Evolutionary conservation across 768 basidiomycete genomes (phyloP).

Genomic region (Rhodotorula toruloides): DNA sequence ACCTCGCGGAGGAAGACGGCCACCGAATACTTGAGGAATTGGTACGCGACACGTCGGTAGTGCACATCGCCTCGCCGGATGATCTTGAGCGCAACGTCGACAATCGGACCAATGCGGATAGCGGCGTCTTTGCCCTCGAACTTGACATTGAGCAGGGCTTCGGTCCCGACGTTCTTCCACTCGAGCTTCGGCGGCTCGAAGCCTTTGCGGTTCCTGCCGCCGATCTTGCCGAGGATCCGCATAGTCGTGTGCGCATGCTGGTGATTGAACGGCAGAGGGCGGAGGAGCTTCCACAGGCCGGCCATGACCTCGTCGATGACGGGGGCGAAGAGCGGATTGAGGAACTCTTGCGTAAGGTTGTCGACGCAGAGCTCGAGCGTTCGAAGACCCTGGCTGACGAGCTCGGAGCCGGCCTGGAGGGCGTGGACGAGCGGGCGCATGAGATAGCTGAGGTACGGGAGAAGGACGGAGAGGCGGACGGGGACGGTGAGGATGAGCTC

Average conservation of each 20-base stretch:
- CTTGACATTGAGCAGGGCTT: constrained; percentile 65
- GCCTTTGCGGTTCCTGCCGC: constrained; percentile 84
- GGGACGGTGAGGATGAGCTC: constrained; percentile 97
- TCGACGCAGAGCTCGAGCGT: constrained; percentile 99
- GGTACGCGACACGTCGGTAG: constrained; percentile 49
- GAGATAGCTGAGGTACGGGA: constrained; percentile 88
- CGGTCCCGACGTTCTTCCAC: constrained; percentile 64
- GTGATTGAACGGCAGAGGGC: constrained; percentile 77
- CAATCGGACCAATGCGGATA: constrained; percentile 63
- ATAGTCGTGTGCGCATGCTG: constrained; percentile 89
- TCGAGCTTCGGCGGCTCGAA: constrained; percentile 69
- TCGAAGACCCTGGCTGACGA: constrained; percentile 88
- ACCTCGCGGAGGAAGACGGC: constrained; percentile 75
- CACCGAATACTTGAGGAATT: constrained; percentile 61
- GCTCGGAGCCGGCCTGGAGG: constrained; percentile 75
- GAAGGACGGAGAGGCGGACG: constrained; percentile 84
- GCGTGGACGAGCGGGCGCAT: constrained; percentile 95
- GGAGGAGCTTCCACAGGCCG: constrained; percentile 82
- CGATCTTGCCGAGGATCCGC: constrained; percentile 91
- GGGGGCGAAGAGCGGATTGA: constrained; percentile 89
- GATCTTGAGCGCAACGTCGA: constrained; percentile 60
- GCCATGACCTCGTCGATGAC: constrained; percentile 91
- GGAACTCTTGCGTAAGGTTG: constrained; percentile 93
- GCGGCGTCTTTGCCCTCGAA: constrained; percentile 63
- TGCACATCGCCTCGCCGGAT: constrained; percentile 53